phyloP scores from a whole-genome alignment of 2,329 filamentous ascomycete species.

The Aspergillus nomiae region DNA sequence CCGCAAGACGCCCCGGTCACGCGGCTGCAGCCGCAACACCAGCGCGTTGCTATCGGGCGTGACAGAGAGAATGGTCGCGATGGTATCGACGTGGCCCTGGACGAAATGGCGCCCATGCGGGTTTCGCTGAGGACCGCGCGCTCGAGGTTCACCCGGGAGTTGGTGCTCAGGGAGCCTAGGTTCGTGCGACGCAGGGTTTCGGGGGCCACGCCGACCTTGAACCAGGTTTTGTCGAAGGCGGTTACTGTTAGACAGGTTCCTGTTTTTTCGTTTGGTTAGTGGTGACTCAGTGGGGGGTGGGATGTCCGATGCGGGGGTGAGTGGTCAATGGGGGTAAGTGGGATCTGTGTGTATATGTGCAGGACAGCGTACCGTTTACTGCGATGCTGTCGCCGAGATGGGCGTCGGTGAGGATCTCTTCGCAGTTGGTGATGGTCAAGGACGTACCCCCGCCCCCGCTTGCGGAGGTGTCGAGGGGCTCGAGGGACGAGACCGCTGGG shows the following conservation, averaged over 20 bases:
- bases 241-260: slow-evolving; percentile 90
- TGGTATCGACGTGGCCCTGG: slow-evolving; percentile 94
- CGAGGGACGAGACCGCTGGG: slow-evolving; percentile 78
- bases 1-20: slow-evolving; percentile 67
- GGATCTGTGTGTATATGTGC: background rate
- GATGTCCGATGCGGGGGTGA: background rate
- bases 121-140: slow-evolving; percentile 87
- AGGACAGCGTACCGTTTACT: slow-evolving; percentile 69
- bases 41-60: slow-evolving; percentile 86
- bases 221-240: slow-evolving; percentile 62
- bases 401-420: slow-evolving; percentile 77
- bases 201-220: slow-evolving; percentile 92
- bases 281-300: background rate
- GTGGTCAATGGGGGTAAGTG: background rate
- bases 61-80: slow-evolving; percentile 71
- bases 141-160: slow-evolving; percentile 84
- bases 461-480: slow-evolving; percentile 73
- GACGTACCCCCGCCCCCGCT: slow-evolving; percentile 79
- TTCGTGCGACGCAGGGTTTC: slow-evolving; percentile 96
- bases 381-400: slow-evolving; percentile 91
- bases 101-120: slow-evolving; percentile 97
- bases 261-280: slow-evolving; percentile 21
- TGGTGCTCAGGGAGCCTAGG: slow-evolving; percentile 70
- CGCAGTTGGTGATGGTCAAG: slow-evolving; percentile 76
- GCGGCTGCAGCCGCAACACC: slow-evolving; percentile 79